A percentile compares a stretch with the other conserved stretches of the same genome.
These are phyloP conservation scores for Tricholoma matsutake DNA, from an alignment of 768 basidiomycete species.

Conservation along the genomic window DNA sequence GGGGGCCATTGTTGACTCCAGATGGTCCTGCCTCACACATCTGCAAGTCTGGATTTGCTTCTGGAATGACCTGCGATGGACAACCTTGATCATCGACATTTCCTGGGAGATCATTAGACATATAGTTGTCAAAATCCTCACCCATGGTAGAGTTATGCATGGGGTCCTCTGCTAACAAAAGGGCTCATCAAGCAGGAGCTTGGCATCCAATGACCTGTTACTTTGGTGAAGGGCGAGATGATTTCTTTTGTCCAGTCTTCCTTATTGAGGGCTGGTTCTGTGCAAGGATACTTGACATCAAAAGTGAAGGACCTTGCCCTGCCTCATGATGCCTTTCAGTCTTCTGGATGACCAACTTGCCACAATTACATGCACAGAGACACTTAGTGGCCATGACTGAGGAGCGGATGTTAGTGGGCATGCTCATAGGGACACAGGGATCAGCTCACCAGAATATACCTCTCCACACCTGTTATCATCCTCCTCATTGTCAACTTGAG, in stretches of 20 bases:
- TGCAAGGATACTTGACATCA: neutral
- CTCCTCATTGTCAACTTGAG: neutral
- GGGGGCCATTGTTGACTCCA: neutral
- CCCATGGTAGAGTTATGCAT: neutral
- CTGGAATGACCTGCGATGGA: neutral
- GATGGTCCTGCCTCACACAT: neutral
- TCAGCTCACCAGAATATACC: neutral
- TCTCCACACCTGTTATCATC: neutral
- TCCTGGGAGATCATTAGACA: neutral
- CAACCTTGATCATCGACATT: neutral
- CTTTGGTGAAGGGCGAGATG: neutral
- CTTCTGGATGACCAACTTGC: neutral
- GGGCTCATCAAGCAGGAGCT: neutral
- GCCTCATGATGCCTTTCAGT: neutral
- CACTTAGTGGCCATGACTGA: neutral
- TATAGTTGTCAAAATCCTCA: neutral
- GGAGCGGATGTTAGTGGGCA: neutral
- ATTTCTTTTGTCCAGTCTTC: neutral
- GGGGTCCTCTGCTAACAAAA: neutral
- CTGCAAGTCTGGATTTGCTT: neutral
- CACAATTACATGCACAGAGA: neutral
- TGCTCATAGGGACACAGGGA: neutral
- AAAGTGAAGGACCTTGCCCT: neutral
- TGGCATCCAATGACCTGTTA: neutral
- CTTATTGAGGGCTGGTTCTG: neutral